Conservation (phyloP, 164 flowering plant species). For the Berberis thunbergii region DNA sequence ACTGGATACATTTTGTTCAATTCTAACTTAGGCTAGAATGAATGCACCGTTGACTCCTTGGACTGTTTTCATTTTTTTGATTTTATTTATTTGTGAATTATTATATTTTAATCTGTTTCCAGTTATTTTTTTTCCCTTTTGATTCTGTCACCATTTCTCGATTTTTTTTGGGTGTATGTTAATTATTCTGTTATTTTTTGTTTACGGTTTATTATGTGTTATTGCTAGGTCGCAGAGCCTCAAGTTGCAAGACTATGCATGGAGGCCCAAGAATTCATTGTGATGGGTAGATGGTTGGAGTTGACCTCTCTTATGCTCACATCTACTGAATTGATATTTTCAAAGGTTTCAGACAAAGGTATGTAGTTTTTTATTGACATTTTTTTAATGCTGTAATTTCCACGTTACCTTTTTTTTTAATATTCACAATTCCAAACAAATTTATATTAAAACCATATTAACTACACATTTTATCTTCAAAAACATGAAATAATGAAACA, state of each 20-base stretch:
- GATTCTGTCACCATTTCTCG: neutral
- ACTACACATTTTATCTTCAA: neutral
- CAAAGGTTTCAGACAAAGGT: conserved; percentile 92
- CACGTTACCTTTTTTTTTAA: neutral
- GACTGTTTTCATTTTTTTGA: neutral
- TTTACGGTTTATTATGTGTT: neutral
- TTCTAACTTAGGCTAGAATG: too few relatives aligned
- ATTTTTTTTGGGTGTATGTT: neutral
- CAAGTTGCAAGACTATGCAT: conserved; percentile 52
- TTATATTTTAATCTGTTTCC: neutral
- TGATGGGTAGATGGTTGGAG: conserved; percentile 68
- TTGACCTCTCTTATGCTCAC: conserved; percentile 77
- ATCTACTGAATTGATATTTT: conserved; percentile 72
- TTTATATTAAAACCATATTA: too few relatives aligned
- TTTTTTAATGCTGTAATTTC: neutral
- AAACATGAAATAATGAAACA: neutral
- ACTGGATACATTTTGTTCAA: too few relatives aligned
- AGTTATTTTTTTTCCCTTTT: neutral
- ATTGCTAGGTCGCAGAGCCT: conserved; percentile 61
- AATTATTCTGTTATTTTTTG: neutral
- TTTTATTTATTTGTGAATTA: too few relatives aligned
- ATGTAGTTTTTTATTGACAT: neutral
- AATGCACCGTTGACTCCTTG: too few relatives aligned
- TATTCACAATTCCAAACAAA: neutral
- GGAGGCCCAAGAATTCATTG: conserved; percentile 83